phyloP scores from a whole-genome alignment of 164 flowering plant genomes.

The Hamamelis virginiana region DNA sequence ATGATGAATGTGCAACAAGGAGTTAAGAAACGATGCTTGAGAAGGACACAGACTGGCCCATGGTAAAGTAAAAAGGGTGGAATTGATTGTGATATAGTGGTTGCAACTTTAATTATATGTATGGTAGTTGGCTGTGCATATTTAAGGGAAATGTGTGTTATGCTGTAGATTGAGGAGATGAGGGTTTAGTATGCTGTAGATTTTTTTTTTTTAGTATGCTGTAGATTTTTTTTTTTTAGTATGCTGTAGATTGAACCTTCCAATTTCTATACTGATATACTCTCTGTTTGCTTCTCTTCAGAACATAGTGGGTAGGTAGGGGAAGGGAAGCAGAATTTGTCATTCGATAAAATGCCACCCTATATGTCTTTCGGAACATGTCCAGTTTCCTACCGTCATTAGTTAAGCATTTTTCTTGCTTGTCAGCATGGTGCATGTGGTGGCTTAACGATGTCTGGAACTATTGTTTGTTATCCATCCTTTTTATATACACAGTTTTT shows the following conservation, averaged over 20 bases:
- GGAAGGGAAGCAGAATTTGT: background rate
- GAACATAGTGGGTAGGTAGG: background rate
- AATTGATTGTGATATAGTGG: background rate
- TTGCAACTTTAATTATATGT: background rate
- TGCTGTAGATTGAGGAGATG: constrained; percentile 19
- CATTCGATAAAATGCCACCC: background rate
- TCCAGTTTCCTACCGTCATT: background rate
- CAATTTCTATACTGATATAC: constrained; percentile 1
- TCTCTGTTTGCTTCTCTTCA: background rate
- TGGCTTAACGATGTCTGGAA: background rate
- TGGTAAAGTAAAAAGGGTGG: constrained; percentile 40
- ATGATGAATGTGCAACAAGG: constrained; percentile 44
- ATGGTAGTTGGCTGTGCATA: constrained; percentile 35
- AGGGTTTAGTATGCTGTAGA: constrained; percentile 7
- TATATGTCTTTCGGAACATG: background rate
- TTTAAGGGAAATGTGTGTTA: constrained; percentile 13
- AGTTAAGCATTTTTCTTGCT: background rate
- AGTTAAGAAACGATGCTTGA: constrained; percentile 51
- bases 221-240: background rate
- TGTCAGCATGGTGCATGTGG: background rate
- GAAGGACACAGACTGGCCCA: constrained; percentile 70
- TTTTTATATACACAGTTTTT: too few species aligned
- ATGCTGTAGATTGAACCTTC: background rate
- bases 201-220: background rate
- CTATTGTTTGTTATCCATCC: too few species aligned